Conservation (phyloP, 805 yeast genomes). For the Kodamaea nitidulidarum region DNA sequence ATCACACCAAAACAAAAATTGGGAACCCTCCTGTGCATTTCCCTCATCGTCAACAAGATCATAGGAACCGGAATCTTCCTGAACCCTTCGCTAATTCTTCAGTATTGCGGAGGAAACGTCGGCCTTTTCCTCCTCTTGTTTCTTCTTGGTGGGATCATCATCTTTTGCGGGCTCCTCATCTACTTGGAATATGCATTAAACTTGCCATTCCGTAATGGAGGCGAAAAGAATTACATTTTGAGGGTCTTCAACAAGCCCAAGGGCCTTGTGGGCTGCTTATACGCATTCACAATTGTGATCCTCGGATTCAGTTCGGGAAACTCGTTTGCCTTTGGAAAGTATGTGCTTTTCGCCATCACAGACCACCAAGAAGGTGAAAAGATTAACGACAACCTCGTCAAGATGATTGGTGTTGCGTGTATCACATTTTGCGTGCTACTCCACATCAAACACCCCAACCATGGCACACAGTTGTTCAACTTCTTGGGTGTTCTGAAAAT, state of each 20-base stretch:
- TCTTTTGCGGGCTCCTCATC: slow-evolving; percentile 37
- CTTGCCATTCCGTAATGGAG: slow-evolving; percentile 40
- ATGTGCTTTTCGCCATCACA: slow-evolving; percentile 39
- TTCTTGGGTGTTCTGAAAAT: slow-evolving; percentile 53
- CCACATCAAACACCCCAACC: slow-evolving; percentile 46
- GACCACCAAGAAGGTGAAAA: slow-evolving; percentile 22
- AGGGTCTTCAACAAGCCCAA: slow-evolving; percentile 30
- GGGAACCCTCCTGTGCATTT: slow-evolving; percentile 32
- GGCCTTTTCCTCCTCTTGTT: slow-evolving; percentile 31
- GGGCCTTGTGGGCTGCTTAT: slow-evolving; percentile 35
- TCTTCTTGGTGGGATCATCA: slow-evolving; percentile 34
- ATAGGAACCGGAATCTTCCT: slow-evolving; percentile 42
- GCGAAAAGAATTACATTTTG: slow-evolving; percentile 39
- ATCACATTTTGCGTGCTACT: slow-evolving; percentile 44
- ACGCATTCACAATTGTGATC: slow-evolving; percentile 51
- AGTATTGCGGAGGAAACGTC: slow-evolving; percentile 37
- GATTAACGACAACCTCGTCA: slow-evolving; percentile 27
- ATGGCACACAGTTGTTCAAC: slow-evolving; percentile 51
- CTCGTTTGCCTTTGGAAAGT: slow-evolving; percentile 62
- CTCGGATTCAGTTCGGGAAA: slow-evolving; percentile 62
- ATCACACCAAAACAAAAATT: slow-evolving; percentile 16
- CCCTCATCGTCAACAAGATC: slow-evolving; percentile 41
- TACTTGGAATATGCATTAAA: slow-evolving; percentile 39
- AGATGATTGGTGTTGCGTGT: slow-evolving; percentile 47
- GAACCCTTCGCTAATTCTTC: slow-evolving; percentile 39